Conservation (phyloP, 2,329 filamentous ascomycete species). For the Phoma herbarum region DNA sequence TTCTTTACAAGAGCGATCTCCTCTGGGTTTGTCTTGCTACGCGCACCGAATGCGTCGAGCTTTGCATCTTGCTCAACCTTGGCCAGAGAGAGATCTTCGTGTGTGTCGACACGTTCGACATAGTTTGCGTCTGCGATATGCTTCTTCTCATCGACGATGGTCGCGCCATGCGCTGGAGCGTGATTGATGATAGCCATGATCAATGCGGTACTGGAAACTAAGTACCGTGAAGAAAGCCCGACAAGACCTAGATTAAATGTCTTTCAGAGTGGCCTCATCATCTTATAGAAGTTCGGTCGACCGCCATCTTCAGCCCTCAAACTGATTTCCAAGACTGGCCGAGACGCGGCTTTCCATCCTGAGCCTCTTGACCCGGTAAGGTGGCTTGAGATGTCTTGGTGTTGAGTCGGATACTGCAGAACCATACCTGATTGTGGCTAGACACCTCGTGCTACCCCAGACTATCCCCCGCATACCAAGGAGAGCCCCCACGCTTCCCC, state of each 20-base stretch:
- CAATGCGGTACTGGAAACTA: not conserved
- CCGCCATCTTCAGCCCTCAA: not conserved
- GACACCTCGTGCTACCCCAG: conserved; percentile 18
- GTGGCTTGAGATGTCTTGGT: conserved; percentile 15
- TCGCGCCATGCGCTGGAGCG: not conserved
- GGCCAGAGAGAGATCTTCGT: conserved; percentile 13
- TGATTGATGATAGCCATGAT: conserved; percentile 3
- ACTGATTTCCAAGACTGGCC: conserved; percentile 10
- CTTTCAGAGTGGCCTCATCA: not conserved
- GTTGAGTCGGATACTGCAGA: conserved; percentile 6
- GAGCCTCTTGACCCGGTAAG: conserved; percentile 13
- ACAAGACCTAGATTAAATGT: not conserved
- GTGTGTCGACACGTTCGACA: conserved; percentile 18
- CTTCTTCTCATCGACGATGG: conserved; percentile 4
- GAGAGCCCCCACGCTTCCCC: conserved; percentile 18
- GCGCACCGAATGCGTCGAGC: conserved; percentile 42
- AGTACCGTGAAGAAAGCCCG: not conserved
- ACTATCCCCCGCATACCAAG: conserved; percentile 17
- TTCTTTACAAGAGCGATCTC: conserved; percentile 47
- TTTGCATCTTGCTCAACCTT: conserved; percentile 28
- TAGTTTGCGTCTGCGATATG: conserved; percentile 1
- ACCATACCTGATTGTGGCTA: conserved; percentile 2
- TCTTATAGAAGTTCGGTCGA: conserved; percentile 8
- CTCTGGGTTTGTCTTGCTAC: conserved; percentile 43
- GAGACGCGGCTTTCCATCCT: conserved; percentile 11